Evolutionary conservation across 495 filamentous ascomycete species (phyloP), one percentile per base, ranked within the genome.

Genomic region (Podospora comata): DNA sequence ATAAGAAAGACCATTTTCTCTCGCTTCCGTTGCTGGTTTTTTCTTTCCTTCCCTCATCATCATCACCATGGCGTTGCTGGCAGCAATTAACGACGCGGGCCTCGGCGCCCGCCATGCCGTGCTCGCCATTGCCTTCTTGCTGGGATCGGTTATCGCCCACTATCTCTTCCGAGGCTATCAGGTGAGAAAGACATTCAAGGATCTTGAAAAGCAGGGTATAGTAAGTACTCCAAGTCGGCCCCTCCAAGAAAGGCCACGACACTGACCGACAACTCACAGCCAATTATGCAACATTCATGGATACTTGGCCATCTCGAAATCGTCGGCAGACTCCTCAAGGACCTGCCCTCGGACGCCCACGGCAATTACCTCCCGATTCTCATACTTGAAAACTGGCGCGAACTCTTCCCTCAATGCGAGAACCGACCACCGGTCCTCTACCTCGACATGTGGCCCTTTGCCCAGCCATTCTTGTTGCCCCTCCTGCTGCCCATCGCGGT

Each of bases 401-500:
- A 48, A 16, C 39, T 48, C 39, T 48, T 48, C 39, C 39, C 39
- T 3, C 7, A 48, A 11, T 48, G 39, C 39, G 13, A 48, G 1
- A 11, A 48, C 9, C 39, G 39, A 11, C 39, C 39, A 48, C 39
- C 39, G 5, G 39, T 80, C 13, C 58, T 81, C 66, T 82, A 84
- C 68, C 9, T 85, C n/a, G 83, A 85, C 65, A 62, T 69, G 3
- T 85, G 82, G 82, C 83, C 83, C 9, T 72, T 82, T 11, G 66
- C 65, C 19, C 64, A 67, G 3, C 76, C 77, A 3, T 79, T 80
- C 62, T 23, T 84, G 13, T 26, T 28, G n/a, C 18, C 27, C 48
- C 60, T 30, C 16, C 16, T 48, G 13, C 39, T 67, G 0, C 44
- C 44, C 2, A 54, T 48, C 39, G 39, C 39, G 58, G 66, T 30